Evolutionary conservation across 2,329 filamentous ascomycete species (phyloP).

Genomic region (Nothomitra cinnamomea): DNA sequence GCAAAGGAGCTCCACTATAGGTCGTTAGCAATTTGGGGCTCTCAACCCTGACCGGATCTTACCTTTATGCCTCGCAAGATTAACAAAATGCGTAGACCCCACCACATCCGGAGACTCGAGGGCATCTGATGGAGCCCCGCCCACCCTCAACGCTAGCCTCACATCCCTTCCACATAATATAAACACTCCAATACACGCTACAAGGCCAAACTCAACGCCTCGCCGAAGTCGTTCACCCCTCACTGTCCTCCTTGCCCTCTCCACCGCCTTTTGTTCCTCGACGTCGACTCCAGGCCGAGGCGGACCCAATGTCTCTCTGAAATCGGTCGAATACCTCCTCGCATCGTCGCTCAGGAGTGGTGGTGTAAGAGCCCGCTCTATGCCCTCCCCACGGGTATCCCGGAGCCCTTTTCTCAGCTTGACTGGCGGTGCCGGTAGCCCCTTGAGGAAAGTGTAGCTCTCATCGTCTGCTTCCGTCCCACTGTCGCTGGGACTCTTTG

Average conservation of each 20-base stretch:
- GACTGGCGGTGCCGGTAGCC: slow-evolving; percentile 61
- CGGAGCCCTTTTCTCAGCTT: slow-evolving; percentile 63
- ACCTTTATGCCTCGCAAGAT: not conserved
- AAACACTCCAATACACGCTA: not conserved
- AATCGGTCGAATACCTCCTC: slow-evolving; percentile 20
- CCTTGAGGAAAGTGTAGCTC: slow-evolving; percentile 55
- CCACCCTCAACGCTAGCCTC: slow-evolving; percentile 14
- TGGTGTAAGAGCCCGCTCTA: slow-evolving; percentile 14
- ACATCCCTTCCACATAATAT: slow-evolving; percentile 10
- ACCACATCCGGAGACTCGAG: no score
- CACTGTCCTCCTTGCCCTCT: slow-evolving; percentile 4
- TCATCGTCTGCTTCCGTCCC: slow-evolving; percentile 94
- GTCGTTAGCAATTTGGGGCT: not conserved
- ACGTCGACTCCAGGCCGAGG: slow-evolving; percentile 11
- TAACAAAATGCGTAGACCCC: no score
- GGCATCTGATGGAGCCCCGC: no score
- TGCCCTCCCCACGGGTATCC: slow-evolving; percentile 26
- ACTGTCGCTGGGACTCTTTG: slow-evolving; percentile 60
- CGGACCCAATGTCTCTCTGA: slow-evolving; percentile 8
- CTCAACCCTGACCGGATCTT: not conserved
- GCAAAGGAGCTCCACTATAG: slow-evolving; percentile 23
- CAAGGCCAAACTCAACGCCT: not conserved
- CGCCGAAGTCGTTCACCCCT: not conserved
- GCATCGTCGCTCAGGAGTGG: slow-evolving; percentile 30
- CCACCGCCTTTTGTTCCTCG: slow-evolving; percentile 9